Conservation (phyloP, 169 alveolate species). For the Plasmodium blacklocki region DNA sequence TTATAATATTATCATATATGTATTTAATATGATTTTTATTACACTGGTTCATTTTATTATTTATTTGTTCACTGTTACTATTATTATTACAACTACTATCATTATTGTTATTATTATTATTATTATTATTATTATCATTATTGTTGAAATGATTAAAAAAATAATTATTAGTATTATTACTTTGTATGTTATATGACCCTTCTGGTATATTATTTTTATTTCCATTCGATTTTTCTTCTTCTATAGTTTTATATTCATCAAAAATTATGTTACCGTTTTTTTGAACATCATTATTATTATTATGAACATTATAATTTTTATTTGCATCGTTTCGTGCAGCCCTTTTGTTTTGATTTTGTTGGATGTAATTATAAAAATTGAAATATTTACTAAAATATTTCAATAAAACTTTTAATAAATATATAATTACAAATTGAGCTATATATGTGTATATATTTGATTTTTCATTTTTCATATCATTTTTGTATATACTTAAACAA, state of each 20-base stretch:
- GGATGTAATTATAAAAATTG: conserved; percentile 3
- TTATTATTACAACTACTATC: neutral
- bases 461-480: conserved; percentile 27
- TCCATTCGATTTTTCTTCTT: too few species aligned
- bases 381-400: conserved; percentile 40
- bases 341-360: conserved; percentile 3
- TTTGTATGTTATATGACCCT: too few species aligned
- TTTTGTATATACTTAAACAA: conserved; percentile 40
- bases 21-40: conserved; percentile 25
- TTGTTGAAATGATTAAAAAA: neutral
- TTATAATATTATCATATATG: conserved; percentile 39
- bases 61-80: conserved; percentile 19
- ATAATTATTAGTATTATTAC: too few species aligned
- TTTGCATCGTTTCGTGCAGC: neutral
- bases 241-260: neutral
- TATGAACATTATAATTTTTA: neutral
- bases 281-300: neutral
- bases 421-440: conserved; percentile 36
- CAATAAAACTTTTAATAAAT: conserved; percentile 30
- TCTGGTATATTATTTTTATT: too few species aligned
- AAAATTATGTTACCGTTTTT: neutral
- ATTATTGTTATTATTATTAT: neutral
- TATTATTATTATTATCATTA: too few species aligned
- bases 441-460: conserved; percentile 11
- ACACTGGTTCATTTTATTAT: neutral